Base-by-base conservation (phyloP, 495 filamentous ascomycete species). In the Trichoderma orchidacearum region DNA sequence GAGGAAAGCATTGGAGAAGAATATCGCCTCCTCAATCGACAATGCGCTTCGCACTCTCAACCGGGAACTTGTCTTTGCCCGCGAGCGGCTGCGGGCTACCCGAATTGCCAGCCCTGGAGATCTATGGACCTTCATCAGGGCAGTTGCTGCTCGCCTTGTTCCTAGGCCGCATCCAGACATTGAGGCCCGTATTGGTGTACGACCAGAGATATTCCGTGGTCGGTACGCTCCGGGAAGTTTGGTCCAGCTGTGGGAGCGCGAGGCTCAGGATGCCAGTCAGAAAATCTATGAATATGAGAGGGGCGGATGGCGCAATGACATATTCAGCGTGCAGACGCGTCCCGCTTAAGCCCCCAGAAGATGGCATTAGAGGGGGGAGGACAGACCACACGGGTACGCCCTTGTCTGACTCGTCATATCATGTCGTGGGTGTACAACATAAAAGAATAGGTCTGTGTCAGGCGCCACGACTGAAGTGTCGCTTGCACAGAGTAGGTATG, bases 221-320 rank as follows among this genome's bases (percentile, higher is more conserved):
- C 75, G 89, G 4, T 95, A 95, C 73, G 82, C 92, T 5, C 92
- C 92, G 0, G 90, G 89, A 0, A 94, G 89, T 67, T 68, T 96
- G 9, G 85, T 92, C 31, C 89, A 88, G 72, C 64, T 91, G 23
- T 96, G 89, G 88, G 78, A 90, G 56, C 87, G 90, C 36, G 85
- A 94, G 66, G 88, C 83, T 0, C 69, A 69, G 30, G 71, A 76
- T 58, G 90, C 88, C 3, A 69, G 66, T 1, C 82, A 86, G 65
- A 70, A 77, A 34, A 75, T 87, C 31, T 66, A 72, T n/a, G 67
- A 75, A 59, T 70, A 73, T 36, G 80, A 85, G 38, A 79, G 83
- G 28, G 84, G 83, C 52, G 87, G 87, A 0, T 96, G 91, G 92
- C 73, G 86, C 38, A 96, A 96, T 69, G 83, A 79, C 35, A 83